These are phyloP conservation scores for Epipyxis sp. DNA, from an alignment of 108 stramenopile genomes.

Conservation along the genomic window DNA sequence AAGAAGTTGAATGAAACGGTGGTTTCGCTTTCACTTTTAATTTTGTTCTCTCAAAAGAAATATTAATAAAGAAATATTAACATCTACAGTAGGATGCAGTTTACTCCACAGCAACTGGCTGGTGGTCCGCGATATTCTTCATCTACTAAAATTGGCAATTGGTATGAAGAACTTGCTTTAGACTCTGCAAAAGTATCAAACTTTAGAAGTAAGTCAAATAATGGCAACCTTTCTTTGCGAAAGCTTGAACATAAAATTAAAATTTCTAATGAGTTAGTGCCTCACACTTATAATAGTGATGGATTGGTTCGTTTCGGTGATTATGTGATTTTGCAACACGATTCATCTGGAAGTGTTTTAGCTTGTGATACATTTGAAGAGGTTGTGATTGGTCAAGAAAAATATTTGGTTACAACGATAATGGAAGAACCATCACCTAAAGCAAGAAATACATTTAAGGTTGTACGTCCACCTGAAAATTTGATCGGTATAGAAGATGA, in stretches of 20 bases:
- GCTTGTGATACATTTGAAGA: neutral
- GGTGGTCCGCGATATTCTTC: conserved; percentile 30
- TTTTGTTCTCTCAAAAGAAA: too few relatives aligned
- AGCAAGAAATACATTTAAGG: neutral
- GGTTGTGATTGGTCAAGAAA: neutral
- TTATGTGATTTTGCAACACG: conserved; percentile 27
- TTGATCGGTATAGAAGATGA: neutral
- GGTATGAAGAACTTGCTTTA: conserved; percentile 40
- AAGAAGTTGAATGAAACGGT: too few relatives aligned
- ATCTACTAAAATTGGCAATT: conserved; percentile 34
- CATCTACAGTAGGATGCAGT: conserved; percentile 56
- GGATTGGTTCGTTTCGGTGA: conserved; percentile 42
- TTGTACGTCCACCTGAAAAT: neutral
- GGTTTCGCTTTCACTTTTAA: too few relatives aligned
- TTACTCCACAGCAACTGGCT: conserved; percentile 37
- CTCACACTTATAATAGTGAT: conserved; percentile 33
- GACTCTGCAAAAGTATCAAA: conserved; percentile 39
- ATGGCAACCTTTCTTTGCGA: conserved; percentile 32
- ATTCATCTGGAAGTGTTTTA: neutral
- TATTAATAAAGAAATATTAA: too few relatives aligned
- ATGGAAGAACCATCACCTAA: neutral
- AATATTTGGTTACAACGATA: neutral
- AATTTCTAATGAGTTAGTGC: conserved; percentile 31
- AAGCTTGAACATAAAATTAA: conserved; percentile 15
- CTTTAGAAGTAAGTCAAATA: conserved; percentile 6